Evolutionary conservation across 768 basidiomycete species (phyloP), one percentile per base, ranked within the genome.

Genomic region (Multifurca ochricompacta): DNA sequence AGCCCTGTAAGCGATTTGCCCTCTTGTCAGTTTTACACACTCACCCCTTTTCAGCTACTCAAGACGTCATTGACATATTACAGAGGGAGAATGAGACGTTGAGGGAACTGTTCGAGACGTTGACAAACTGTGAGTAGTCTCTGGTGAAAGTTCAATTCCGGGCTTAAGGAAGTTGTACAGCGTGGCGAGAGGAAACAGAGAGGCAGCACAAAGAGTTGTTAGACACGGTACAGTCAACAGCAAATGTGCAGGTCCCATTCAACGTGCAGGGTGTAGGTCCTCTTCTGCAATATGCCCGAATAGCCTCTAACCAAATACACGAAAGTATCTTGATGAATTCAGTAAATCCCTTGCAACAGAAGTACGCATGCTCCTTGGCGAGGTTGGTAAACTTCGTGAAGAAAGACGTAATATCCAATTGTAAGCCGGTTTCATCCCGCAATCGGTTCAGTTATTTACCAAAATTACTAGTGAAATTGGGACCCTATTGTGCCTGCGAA

Each of bases 281-380:
- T 31, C 18, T 50, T 28, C 37, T n/a, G 47, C 40, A 31, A 2
- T 3, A 13, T 6, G 16, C 21, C n/a, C 14, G 13, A 8, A 36
- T 36, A 8, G 6, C 56, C 18, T 36, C 61, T 21, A 56, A 59
- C 34, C 14, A 34, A 4, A 19, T 19, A 46, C 36, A 44, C 23
- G 23, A 36, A 51, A 89, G 85, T 91, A 92, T 66, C 76, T 92
- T 13, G 85, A 92, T 56, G 87, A 92, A 53, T 92, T 92, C 70
- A 91, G 87, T 67, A 86, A 82, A 66, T 84, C 90, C 1, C 70
- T 92, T 42, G 87, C 90, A 3, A 74, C 78, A 14, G 90, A 92
- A 71, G 89, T 92, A 9, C 81, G 87, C 28, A 84, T 88, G 77
- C 74, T 92, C 13, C 77, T 92, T 9, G 79, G 77, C 32, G 90